Base-by-base conservation (phyloP, 129 eudicot genomes). In the Helianthus tuberosus region DNA sequence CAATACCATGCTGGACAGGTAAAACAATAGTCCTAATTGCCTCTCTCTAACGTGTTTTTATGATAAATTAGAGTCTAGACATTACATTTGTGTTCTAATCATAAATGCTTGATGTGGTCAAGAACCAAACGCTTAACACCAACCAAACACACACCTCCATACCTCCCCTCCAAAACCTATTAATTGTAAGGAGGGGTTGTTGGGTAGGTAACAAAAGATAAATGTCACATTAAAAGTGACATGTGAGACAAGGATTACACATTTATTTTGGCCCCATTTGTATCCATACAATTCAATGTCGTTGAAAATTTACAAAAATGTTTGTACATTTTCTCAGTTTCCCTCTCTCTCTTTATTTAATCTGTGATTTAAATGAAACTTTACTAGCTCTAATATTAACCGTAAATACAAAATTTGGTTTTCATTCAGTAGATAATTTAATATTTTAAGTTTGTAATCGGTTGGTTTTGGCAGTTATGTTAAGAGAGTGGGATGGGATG, bases 401-500 rank as follows among this genome's bases (percentile, higher is more conserved):
- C 27, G 59, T 15, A 17, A 54, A 16, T 54, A 6, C 47, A 43
- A 43, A 43, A 1, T 32, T 53, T 53, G 16, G 8, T 48, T 10
- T 10, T 48, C 3, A 4, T 48, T 48, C n/a, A 51, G 17, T 15
- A 51, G 17, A 51, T 51, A 14, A 13, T 51, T 51, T 51, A 0
- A n/a, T 51, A 14, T 14, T 2, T 13, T 50, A 50, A 3, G 5
- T 13, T 50, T 50, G 55, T 50, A 13, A 76, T 71, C 80, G 77
- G n/a, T 71, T 79, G 12, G 86, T 83, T 75, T 84, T 73, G 54
- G 85, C 83, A 93, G 98, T 17, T 86, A 82, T 32, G 71, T 93
- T 15, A 81, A 75, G 74, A 79, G 59, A 48, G 80, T 47, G 14
- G 91, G 95, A 4, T 94, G 96, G 97, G 93, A 94, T 72, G 79